Evolutionary conservation across 2,329 filamentous ascomycete genomes (phyloP).

Genomic region (Cryphonectria parasitica): DNA sequence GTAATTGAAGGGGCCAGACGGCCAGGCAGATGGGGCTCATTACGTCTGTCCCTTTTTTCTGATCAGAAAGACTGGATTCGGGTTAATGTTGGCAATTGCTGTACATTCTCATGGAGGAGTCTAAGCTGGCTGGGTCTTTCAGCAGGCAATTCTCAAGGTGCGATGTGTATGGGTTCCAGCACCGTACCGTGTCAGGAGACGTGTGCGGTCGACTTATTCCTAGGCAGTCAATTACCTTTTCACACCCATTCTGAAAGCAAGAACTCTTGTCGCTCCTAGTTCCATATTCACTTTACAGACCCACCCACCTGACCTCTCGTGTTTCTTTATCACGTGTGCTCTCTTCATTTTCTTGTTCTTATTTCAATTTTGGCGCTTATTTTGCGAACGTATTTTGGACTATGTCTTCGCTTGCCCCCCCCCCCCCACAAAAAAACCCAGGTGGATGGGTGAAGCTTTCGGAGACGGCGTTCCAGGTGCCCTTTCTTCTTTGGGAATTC

Average conservation of each 20-base stretch:
- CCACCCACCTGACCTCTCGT: background rate
- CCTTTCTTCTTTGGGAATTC: background rate
- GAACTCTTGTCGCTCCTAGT: background rate
- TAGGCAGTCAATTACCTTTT: background rate
- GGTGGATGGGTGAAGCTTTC: constrained; percentile 10
- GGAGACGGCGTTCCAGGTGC: constrained; percentile 22
- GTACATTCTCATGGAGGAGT: background rate
- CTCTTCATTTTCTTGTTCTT: background rate
- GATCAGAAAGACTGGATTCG: background rate
- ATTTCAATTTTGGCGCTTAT: constrained; percentile 1
- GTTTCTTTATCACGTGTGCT: background rate
- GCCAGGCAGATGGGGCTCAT: background rate
- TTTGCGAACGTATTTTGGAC: constrained; percentile 4
- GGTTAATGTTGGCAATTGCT: background rate
- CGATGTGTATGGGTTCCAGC: background rate
- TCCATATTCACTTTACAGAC: background rate
- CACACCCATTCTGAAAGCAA: constrained; percentile 3
- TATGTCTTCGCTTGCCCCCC: constrained; percentile 15
- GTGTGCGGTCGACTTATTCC: background rate
- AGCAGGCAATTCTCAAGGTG: background rate
- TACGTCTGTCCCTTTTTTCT: background rate
- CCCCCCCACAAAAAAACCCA: constrained; percentile 8
- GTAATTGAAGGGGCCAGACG: background rate
- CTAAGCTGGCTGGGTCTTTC: background rate
- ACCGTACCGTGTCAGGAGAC: background rate